A percentile compares a stretch with the other conserved stretches of the same genome.
These are phyloP conservation scores for Diaporthe ampelina DNA, from an alignment of 2,329 filamentous ascomycete genomes.

Conservation along the genomic window DNA sequence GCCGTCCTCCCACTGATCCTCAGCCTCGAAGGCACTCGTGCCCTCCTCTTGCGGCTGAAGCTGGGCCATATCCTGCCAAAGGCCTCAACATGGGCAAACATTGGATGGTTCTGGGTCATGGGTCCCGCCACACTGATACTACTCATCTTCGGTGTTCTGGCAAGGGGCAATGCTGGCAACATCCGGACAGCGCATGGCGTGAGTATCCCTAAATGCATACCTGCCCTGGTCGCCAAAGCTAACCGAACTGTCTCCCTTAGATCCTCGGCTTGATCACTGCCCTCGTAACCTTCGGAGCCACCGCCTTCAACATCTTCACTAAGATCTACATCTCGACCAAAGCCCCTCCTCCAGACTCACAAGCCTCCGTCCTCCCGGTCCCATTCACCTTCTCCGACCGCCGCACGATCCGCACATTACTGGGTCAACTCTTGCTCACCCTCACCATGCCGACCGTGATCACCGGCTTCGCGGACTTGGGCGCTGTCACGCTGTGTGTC, in stretches of 20 bases:
- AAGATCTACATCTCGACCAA: constrained; percentile 40
- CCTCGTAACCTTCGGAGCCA: constrained; percentile 46
- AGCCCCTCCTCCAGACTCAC: neutral
- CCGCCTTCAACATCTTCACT: constrained; percentile 46
- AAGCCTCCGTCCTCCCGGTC: constrained; percentile 8
- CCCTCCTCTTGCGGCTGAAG: constrained; percentile 46
- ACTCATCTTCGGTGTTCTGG: constrained; percentile 48
- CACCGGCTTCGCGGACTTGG: constrained; percentile 50
- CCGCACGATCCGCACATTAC: constrained; percentile 38
- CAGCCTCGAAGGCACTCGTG: constrained; percentile 47
- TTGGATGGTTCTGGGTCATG: constrained; percentile 48
- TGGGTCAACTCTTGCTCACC: constrained; percentile 48
- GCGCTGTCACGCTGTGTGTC: constrained; percentile 47
- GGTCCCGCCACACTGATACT: constrained; percentile 46
- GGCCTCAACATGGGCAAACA: constrained; percentile 44
- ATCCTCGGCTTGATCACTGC: constrained; percentile 48
- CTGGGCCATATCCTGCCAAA: constrained; percentile 45
- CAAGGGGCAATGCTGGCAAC: constrained; percentile 45
- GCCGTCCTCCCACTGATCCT: constrained; percentile 48
- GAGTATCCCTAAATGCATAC: constrained; percentile 34
- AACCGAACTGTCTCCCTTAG: constrained; percentile 40
- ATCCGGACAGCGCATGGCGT: constrained; percentile 50
- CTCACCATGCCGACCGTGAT: constrained; percentile 45
- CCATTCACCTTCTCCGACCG: constrained; percentile 28
- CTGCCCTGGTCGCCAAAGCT: no score